phyloP scores from a whole-genome alignment of 345 rosid genomes.

The Sisymbrium altissimum region DNA sequence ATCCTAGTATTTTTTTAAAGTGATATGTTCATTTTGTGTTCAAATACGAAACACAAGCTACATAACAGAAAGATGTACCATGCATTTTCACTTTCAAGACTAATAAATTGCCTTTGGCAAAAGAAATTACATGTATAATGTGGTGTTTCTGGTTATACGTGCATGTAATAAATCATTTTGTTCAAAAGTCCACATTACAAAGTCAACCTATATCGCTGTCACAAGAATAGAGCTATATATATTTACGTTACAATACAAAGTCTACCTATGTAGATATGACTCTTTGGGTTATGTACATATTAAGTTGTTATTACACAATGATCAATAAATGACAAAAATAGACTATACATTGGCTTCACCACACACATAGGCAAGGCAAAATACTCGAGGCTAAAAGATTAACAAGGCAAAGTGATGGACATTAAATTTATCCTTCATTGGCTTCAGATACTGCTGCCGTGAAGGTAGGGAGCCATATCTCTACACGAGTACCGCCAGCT shows the following conservation, averaged over 20 bases:
- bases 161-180: neutral
- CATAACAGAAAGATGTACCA: neutral
- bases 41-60: neutral
- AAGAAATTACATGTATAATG: neutral
- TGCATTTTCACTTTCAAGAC: neutral
- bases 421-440: slow-evolving; percentile 10
- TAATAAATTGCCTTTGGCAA: neutral
- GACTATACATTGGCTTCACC: slow-evolving; percentile 25
- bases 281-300: slow-evolving; percentile 28
- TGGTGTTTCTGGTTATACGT: neutral
- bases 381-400: slow-evolving; percentile 1
- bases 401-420: neutral
- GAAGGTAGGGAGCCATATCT: slow-evolving; percentile 79
- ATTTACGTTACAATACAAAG: slow-evolving; percentile 21
- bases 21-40: neutral
- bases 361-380: slow-evolving; percentile 7
- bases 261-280: slow-evolving; percentile 2
- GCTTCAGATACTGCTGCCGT: slow-evolving; percentile 39
- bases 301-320: slow-evolving; percentile 8
- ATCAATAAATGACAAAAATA: slow-evolving; percentile 7
- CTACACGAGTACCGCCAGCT: slow-evolving; percentile 80
- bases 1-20: no score
- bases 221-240: neutral
- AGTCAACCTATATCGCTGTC: neutral
- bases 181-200: neutral